Conservation (phyloP, 2,329 filamentous ascomycete species). For the Annulohypoxylon truncatum region DNA sequence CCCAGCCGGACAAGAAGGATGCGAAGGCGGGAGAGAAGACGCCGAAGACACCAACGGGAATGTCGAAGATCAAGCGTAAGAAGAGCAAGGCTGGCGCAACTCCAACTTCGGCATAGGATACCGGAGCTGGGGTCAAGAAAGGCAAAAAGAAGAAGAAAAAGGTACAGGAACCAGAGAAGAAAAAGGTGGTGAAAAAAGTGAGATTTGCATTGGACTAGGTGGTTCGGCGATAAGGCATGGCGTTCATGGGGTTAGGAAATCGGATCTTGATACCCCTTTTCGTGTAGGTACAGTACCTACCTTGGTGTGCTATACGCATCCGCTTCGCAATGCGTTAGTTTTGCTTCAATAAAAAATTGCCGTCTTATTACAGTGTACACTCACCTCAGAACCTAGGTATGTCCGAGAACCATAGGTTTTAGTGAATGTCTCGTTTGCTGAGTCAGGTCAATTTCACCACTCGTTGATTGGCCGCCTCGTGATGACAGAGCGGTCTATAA, state of each 20-base stretch:
- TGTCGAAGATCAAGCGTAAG: slow-evolving; percentile 52
- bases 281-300: slow-evolving; percentile 21
- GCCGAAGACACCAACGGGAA: slow-evolving; percentile 51
- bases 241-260: slow-evolving; percentile 23
- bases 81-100: slow-evolving; percentile 51
- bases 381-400: background rate
- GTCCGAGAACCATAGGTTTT: background rate
- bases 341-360: background rate
- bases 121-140: background rate
- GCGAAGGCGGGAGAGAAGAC: slow-evolving; percentile 49
- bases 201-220: background rate
- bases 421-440: background rate
- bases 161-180: slow-evolving; percentile 3
- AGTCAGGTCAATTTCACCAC: background rate
- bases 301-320: slow-evolving; percentile 19
- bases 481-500: background rate
- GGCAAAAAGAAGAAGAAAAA: slow-evolving; percentile 9
- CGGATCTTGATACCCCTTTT: slow-evolving; percentile 45
- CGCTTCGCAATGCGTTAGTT: slow-evolving; percentile 15
- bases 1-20: slow-evolving; percentile 46
- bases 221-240: slow-evolving; percentile 17
- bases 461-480: background rate
- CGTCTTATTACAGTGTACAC: background rate
- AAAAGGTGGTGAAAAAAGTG: background rate
- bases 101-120: slow-evolving; percentile 43